These are phyloP conservation scores for Cerrena zonata DNA, from an alignment of 1,284 basidiomycete genomes.

Conservation along the genomic window DNA sequence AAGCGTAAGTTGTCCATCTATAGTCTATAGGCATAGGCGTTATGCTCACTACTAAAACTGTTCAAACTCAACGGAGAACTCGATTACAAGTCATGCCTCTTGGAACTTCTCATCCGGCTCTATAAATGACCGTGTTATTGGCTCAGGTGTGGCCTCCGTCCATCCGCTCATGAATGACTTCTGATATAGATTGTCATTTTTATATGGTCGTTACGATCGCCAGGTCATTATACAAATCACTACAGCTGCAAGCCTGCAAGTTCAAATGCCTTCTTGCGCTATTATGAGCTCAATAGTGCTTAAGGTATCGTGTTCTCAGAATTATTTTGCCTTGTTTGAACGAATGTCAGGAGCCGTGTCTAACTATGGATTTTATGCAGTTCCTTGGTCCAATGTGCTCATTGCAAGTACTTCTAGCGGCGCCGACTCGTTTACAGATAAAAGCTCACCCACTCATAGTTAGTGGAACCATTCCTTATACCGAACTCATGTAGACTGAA, in stretches of 20 bases:
- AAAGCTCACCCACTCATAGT: neutral
- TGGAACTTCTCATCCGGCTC: too few species aligned
- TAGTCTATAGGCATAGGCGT: too few species aligned
- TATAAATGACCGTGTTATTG: too few species aligned
- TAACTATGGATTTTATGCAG: slow-evolving; percentile 9
- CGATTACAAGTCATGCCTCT: too few species aligned
- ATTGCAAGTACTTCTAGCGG: neutral
- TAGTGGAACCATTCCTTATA: neutral
- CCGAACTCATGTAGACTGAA: too few species aligned
- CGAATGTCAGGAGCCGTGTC: slow-evolving; percentile 12
- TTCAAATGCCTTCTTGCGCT: slow-evolving; percentile 2
- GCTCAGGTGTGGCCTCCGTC: too few species aligned
- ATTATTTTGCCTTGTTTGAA: slow-evolving; percentile 16
- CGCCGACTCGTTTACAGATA: neutral
- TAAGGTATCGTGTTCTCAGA: slow-evolving; percentile 14
- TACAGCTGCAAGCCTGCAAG: neutral
- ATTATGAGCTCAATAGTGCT: too few species aligned
- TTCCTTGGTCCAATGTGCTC: slow-evolving; percentile 7
- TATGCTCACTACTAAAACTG: too few species aligned
- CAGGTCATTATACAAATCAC: slow-evolving; percentile 1
- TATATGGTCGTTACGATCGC: neutral
- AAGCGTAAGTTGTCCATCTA: too few species aligned
- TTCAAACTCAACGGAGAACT: too few species aligned
- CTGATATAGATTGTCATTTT: slow-evolving; percentile 16
- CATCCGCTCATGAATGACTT: neutral